Conservation (phyloP, 129 eudicot genomes). For the Tanacetum coccineum region DNA sequence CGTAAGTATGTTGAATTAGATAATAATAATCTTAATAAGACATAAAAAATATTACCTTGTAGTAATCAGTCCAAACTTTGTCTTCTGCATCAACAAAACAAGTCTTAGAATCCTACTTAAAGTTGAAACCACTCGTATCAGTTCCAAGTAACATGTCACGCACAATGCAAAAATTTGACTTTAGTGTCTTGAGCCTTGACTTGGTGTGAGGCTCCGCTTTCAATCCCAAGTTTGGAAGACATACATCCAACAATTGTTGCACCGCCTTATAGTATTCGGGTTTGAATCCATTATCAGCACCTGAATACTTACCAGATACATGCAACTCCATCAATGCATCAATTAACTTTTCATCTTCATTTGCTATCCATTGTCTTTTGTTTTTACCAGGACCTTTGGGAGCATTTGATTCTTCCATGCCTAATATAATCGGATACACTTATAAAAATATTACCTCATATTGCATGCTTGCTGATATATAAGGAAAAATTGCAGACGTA, state of each 20-base stretch:
- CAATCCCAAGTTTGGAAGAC: background rate
- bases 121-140: background rate
- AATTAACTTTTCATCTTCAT: background rate
- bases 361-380: background rate
- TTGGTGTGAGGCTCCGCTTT: background rate
- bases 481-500: too few species aligned
- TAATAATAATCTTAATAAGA: background rate
- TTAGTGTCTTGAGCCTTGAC: conserved; percentile 1
- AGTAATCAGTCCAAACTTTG: background rate
- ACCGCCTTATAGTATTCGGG: background rate
- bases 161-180: background rate
- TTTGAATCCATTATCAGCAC: background rate
- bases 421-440: background rate
- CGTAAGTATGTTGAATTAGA: too few species aligned
- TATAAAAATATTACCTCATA: too few species aligned
- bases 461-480: too few species aligned
- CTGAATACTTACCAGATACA: background rate
- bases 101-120: background rate
- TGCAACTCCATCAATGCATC: conserved; percentile 1
- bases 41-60: background rate
- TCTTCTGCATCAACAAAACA: background rate
- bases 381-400: background rate
- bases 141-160: conserved; percentile 1
- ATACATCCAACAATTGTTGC: background rate
- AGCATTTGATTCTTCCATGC: background rate